phyloP scores from a whole-genome alignment of 768 basidiomycete species.

The Sporobolomyces roseus region DNA sequence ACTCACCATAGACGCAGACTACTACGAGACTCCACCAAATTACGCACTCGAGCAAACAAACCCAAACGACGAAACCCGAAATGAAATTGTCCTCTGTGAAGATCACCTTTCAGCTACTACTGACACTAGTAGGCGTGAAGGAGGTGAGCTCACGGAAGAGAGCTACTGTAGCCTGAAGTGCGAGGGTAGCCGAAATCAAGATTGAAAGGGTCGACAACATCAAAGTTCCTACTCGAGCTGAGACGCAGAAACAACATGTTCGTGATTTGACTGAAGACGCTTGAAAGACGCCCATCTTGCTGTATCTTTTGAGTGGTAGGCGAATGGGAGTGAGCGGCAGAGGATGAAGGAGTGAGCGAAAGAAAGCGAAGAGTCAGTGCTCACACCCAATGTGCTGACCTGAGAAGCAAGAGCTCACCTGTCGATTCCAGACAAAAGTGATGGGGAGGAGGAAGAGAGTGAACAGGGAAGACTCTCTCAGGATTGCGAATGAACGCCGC shows the following conservation, averaged over 20 bases:
- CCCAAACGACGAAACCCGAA: background rate
- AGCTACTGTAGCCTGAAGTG: background rate
- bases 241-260: slow-evolving; percentile 19
- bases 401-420: too few relatives aligned
- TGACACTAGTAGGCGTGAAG: background rate
- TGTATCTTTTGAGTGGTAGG: background rate
- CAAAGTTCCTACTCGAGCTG: background rate
- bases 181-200: background rate
- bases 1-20: slow-evolving; percentile 12
- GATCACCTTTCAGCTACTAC: background rate
- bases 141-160: slow-evolving; percentile 4
- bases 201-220: background rate
- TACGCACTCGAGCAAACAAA: background rate
- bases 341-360: background rate
- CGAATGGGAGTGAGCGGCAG: background rate
- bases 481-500: too few relatives aligned
- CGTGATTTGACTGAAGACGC: background rate
- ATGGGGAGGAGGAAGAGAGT: too few relatives aligned
- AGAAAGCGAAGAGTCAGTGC: too few relatives aligned
- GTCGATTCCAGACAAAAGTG: too few relatives aligned
- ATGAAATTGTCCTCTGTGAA: slow-evolving; percentile 3
- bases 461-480: too few relatives aligned
- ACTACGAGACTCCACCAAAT: background rate
- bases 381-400: too few relatives aligned
- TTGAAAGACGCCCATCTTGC: background rate